Conservation (phyloP, 108 stramenopile genomes). For the Stephanodiscus triporus region DNA sequence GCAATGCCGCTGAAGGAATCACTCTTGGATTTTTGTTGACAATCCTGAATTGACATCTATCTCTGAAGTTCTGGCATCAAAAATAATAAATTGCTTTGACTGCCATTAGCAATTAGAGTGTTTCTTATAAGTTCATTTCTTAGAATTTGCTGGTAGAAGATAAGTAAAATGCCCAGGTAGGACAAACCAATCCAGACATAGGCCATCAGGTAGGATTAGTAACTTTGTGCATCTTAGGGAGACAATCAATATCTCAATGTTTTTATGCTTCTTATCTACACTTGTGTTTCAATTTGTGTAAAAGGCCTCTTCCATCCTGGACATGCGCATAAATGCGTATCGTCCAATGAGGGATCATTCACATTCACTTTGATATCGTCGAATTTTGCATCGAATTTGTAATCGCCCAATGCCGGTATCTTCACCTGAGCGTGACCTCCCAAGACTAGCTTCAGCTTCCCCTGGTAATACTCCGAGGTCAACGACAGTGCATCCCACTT, state of each 20-base stretch:
- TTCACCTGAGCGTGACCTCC: constrained; percentile 41
- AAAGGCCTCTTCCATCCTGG: constrained; percentile 63
- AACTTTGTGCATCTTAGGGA: no score
- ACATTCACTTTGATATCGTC: constrained; percentile 65
- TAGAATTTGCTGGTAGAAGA: no score
- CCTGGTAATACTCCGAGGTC: constrained; percentile 75
- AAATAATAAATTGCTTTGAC: neutral
- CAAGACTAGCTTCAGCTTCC: constrained; percentile 56
- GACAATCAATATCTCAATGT: no score
- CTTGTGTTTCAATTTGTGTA: neutral
- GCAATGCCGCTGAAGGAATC: neutral
- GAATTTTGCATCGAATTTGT: constrained; percentile 51
- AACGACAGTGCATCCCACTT: constrained; percentile 71
- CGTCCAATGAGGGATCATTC: constrained; percentile 59
- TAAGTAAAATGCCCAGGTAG: no score
- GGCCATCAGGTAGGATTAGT: no score
- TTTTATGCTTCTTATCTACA: no score
- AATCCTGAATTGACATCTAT: neutral
- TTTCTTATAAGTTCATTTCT: no score
- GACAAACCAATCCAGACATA: no score
- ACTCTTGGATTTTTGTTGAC: neutral
- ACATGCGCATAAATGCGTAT: constrained; percentile 79
- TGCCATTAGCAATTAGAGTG: no score
- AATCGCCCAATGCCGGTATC: constrained; percentile 61
- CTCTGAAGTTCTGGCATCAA: neutral